These are phyloP conservation scores for Chrysoporthe puriensis DNA, from an alignment of 2,329 filamentous ascomycete genomes.

Conservation along the genomic window DNA sequence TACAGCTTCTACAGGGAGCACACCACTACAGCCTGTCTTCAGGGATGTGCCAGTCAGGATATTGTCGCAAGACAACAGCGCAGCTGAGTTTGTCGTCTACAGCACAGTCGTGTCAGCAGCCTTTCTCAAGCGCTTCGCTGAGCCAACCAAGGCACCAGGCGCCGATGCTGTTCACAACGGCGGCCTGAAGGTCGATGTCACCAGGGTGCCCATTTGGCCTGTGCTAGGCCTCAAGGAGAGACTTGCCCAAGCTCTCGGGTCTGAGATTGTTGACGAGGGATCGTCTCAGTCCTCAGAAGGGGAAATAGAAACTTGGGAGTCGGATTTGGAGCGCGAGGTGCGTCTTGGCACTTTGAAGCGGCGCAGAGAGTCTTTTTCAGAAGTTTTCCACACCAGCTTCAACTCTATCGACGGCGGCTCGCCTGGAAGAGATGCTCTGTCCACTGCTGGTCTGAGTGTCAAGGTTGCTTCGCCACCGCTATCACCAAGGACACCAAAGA, in stretches of 20 bases:
- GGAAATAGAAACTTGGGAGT: slow-evolving; percentile 52
- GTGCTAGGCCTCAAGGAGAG: slow-evolving; percentile 59
- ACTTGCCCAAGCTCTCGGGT: slow-evolving; percentile 56
- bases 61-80: slow-evolving; percentile 53
- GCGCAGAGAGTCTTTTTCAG: slow-evolving; percentile 40
- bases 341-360: slow-evolving; percentile 36
- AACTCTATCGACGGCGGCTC: slow-evolving; percentile 33
- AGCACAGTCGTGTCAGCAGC: slow-evolving; percentile 51
- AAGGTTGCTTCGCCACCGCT: slow-evolving; percentile 33
- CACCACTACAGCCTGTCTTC: slow-evolving; percentile 40
- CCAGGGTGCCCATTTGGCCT: slow-evolving; percentile 57
- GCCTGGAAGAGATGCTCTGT: background rate
- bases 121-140: slow-evolving; percentile 55
- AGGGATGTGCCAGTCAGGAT: slow-evolving; percentile 54
- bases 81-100: slow-evolving; percentile 58
- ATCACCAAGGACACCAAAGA: slow-evolving; percentile 39
- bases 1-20: slow-evolving; percentile 28
- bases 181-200: slow-evolving; percentile 52
- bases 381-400: slow-evolving; percentile 47
- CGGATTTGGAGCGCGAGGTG: slow-evolving; percentile 36
- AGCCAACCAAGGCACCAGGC: slow-evolving; percentile 46
- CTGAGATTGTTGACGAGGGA: slow-evolving; percentile 50
- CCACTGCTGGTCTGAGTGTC: slow-evolving; percentile 15
- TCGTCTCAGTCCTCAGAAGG: slow-evolving; percentile 34
- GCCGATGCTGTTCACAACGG: slow-evolving; percentile 34